Percentiles rank a stretch among this genome's conserved stretches.
phyloP scores from a whole-genome alignment of 2,329 filamentous ascomycete species.

The Xylariomycetidae sp. region DNA sequence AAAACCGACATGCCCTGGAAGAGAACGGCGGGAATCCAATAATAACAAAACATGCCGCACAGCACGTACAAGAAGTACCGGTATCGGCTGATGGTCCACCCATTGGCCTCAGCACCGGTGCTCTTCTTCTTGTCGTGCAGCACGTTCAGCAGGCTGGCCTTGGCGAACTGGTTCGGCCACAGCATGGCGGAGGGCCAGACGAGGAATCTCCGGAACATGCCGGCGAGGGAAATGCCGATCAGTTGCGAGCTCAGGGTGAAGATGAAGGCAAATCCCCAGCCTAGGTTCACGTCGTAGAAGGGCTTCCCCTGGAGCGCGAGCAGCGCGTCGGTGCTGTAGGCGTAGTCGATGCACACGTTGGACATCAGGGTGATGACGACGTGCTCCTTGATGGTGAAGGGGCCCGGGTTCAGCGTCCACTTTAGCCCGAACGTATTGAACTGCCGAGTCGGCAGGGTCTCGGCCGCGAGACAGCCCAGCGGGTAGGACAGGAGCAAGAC shows the following conservation, averaged over 20 bases:
- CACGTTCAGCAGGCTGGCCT: constrained; percentile 42
- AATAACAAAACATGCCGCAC: constrained; percentile 41
- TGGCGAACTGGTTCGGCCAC: constrained; percentile 44
- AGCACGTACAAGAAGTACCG: constrained; percentile 41
- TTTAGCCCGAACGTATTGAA: constrained; percentile 37
- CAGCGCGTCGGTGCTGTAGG: constrained; percentile 35
- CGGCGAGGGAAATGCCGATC: constrained; percentile 50
- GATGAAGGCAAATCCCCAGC: constrained; percentile 45
- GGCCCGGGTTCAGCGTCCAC: constrained; percentile 39
- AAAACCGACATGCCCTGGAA: constrained; percentile 45
- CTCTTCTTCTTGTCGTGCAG: constrained; percentile 37
- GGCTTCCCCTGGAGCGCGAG: constrained; percentile 36
- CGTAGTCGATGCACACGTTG: constrained; percentile 33
- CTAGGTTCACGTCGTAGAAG: constrained; percentile 36
- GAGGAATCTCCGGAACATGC: constrained; percentile 43
- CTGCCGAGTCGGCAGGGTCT: constrained; percentile 33
- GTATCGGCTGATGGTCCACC: constrained; percentile 41
- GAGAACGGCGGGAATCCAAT: constrained; percentile 49
- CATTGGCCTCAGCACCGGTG: constrained; percentile 35
- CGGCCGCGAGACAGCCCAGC: constrained; percentile 39
- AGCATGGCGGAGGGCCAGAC: constrained; percentile 46
- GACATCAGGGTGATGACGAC: constrained; percentile 40
- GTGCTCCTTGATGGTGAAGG: constrained; percentile 44
- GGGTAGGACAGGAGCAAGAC: constrained; percentile 38
- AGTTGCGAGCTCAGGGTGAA: constrained; percentile 45